Conservation (phyloP, 768 basidiomycete species). For the Tephrocybe sp. region DNA sequence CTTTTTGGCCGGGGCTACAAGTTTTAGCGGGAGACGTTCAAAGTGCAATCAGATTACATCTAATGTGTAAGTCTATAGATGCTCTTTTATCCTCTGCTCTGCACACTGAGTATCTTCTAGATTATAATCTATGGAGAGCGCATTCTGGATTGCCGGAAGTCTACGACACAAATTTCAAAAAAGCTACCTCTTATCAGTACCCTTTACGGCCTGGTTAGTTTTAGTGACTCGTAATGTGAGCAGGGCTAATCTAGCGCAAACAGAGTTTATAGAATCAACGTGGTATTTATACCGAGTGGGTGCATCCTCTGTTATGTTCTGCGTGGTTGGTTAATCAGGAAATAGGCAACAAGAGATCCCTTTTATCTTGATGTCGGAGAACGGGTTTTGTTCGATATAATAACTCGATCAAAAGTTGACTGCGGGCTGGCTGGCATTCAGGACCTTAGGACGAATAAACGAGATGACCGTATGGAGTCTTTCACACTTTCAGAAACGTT, state of each 20-base stretch:
- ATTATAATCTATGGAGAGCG: conserved; percentile 91
- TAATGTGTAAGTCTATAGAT: conserved; percentile 62
- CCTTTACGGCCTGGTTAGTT: conserved; percentile 71
- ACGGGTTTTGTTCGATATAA: conserved; percentile 76
- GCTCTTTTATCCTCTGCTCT: not conserved
- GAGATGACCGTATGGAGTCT: conserved; percentile 95
- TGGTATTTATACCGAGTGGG: conserved; percentile 91
- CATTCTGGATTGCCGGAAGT: conserved; percentile 91
- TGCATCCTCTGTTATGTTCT: conserved; percentile 3
- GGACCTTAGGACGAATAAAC: conserved; percentile 74
- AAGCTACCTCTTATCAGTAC: conserved; percentile 75
- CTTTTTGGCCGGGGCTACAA: conserved; percentile 98
- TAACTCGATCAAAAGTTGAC: conserved; percentile 69
- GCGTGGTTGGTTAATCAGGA: not conserved
- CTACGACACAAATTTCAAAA: conserved; percentile 76
- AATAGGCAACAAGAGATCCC: conserved; percentile 87
- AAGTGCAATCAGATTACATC: conserved; percentile 89
- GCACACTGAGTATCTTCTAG: conserved; percentile 33
- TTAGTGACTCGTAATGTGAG: too few species aligned
- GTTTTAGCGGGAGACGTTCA: conserved; percentile 83
- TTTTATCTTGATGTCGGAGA: conserved; percentile 94
- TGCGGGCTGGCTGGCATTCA: conserved; percentile 86
- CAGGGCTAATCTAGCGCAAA: not conserved
- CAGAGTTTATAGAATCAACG: conserved; percentile 94
- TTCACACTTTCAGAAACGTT: conserved; percentile 93